Percentiles rank a stretch among this genome's conserved stretches.
Conservation (phyloP, 202 grass and related monocot species). For the Setaria italica region DNA sequence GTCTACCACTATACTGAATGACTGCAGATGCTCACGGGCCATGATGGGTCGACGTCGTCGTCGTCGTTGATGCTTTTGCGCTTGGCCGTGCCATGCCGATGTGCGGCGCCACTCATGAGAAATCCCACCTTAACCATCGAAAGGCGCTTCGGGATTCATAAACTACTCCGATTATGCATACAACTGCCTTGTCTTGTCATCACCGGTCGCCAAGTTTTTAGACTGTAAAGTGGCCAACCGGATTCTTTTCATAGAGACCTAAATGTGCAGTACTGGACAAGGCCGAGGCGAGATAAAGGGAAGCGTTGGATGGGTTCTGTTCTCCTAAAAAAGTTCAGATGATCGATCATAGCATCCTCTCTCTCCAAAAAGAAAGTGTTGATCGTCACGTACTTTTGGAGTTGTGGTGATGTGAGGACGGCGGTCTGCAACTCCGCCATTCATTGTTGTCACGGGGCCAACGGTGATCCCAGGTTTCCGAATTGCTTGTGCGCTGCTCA, state of each 20-base stretch:
- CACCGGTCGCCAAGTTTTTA: background rate
- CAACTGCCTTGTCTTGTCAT: background rate
- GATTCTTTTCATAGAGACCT: background rate
- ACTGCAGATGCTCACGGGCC: constrained; percentile 15
- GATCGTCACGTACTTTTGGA: no score
- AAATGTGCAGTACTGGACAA: no score
- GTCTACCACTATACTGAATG: constrained; percentile 7
- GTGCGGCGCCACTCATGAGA: background rate
- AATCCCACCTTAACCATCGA: background rate
- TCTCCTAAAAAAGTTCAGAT: no score
- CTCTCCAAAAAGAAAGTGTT: background rate
- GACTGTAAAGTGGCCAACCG: constrained; percentile 26
- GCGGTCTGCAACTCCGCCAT: no score
- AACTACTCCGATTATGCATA: background rate
- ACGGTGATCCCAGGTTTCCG: background rate
- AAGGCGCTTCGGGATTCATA: background rate
- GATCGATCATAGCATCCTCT: no score
- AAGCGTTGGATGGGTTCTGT: no score
- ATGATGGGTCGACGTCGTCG: background rate
- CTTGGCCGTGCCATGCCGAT: background rate
- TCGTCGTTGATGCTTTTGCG: background rate
- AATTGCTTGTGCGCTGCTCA: background rate
- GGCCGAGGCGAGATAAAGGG: no score
- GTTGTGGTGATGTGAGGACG: background rate
- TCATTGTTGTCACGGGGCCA: background rate